A percentile compares a stretch with the other conserved stretches of the same genome.
Conservation (phyloP, 352 stramenopile genomes). For the Phytophthora fragariaefolia region DNA sequence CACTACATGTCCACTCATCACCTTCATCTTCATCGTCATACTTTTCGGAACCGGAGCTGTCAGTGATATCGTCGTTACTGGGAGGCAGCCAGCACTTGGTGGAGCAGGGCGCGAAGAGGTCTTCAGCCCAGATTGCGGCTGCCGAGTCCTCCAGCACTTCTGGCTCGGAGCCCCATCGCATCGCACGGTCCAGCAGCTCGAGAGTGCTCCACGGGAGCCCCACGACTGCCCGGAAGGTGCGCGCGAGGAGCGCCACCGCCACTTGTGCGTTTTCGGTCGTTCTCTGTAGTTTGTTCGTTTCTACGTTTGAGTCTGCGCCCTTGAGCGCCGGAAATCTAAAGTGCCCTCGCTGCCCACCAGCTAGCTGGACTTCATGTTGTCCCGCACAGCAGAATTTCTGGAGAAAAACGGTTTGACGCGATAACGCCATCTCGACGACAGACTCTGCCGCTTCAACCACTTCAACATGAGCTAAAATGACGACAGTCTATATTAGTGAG, state of each 20-base stretch:
- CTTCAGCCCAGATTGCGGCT: slow-evolving; percentile 28
- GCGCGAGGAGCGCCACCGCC: slow-evolving; percentile 33
- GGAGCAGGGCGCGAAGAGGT: slow-evolving; percentile 28
- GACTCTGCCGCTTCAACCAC: slow-evolving; percentile 21
- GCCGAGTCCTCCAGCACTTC: slow-evolving; percentile 1
- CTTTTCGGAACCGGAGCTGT: slow-evolving; percentile 34
- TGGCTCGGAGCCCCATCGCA: slow-evolving; percentile 22
- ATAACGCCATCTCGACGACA: background rate
- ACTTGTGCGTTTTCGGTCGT: slow-evolving; percentile 26
- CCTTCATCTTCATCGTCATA: slow-evolving; percentile 25
- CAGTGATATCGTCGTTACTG: slow-evolving; percentile 19
- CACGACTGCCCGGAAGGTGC: slow-evolving; percentile 23
- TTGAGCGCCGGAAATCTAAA: slow-evolving; percentile 26
- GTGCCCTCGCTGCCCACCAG: slow-evolving; percentile 5
- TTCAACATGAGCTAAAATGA: slow-evolving; percentile 19
- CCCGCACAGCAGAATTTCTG: slow-evolving; percentile 15
- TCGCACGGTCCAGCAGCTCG: slow-evolving; percentile 17
- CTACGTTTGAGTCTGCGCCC: slow-evolving; percentile 4
- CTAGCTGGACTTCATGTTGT: slow-evolving; percentile 6
- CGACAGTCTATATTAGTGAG: slow-evolving; percentile 21
- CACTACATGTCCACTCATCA: slow-evolving; percentile 26
- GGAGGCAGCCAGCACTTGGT: slow-evolving; percentile 13
- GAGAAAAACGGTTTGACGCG: slow-evolving; percentile 21
- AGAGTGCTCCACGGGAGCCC: slow-evolving; percentile 26
- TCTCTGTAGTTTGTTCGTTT: slow-evolving; percentile 21